These are phyloP conservation scores for Pleurotus giganteus DNA, from an alignment of 768 basidiomycete genomes.

Conservation along the genomic window DNA sequence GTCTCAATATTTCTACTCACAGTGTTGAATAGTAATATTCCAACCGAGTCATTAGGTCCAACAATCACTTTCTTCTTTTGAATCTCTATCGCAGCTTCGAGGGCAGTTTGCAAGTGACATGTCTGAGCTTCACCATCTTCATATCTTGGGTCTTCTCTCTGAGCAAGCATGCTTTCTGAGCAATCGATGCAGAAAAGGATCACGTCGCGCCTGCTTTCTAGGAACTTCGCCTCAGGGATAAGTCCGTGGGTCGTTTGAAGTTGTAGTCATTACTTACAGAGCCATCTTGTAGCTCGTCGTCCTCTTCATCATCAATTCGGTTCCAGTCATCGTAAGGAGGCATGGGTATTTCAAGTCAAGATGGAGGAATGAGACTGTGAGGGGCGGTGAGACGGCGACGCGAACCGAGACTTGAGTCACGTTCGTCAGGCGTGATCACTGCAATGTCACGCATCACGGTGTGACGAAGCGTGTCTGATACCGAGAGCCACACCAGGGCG, in stretches of 20 bases:
- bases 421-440: constrained; percentile 9
- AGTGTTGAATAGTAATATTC: constrained; percentile 90
- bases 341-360: constrained; percentile 36
- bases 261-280: constrained; percentile 40
- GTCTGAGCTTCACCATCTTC: constrained; percentile 56
- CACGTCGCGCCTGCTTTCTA: constrained; percentile 78
- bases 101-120: constrained; percentile 74
- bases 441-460: background rate
- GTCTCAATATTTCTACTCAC: constrained; percentile 41
- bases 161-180: constrained; percentile 82
- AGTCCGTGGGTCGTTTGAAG: background rate
- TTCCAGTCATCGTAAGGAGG: constrained; percentile 81
- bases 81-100: constrained; percentile 83
- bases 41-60: constrained; percentile 86
- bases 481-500: too few relatives aligned
- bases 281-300: constrained; percentile 73
- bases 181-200: constrained; percentile 97
- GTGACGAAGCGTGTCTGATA: background rate
- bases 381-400: background rate
- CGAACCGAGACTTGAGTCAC: constrained; percentile 10
- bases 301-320: constrained; percentile 74
- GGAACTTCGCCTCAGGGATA: constrained; percentile 40
- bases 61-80: constrained; percentile 88
- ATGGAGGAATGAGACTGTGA: background rate
- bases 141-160: constrained; percentile 61